Evolutionary conservation across 495 filamentous ascomycete genomes (phyloP).

Genomic region (Annulohypoxylon moriforme): DNA sequence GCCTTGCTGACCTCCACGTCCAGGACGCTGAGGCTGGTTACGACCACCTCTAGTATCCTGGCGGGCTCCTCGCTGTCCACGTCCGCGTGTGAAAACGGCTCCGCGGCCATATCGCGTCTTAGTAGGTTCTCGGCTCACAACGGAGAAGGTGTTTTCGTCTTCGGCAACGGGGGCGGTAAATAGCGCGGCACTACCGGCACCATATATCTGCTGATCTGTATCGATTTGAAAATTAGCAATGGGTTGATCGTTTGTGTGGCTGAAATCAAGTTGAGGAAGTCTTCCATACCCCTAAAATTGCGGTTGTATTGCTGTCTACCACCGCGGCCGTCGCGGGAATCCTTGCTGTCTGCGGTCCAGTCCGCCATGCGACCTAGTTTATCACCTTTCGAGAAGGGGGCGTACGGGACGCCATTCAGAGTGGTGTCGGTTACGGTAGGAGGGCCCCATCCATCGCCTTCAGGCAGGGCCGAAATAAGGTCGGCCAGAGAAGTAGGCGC

Average conservation of each 20-base stretch:
- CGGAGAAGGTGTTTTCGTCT: slow-evolving; percentile 96
- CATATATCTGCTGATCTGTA: slow-evolving; percentile 95
- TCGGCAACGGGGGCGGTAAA: slow-evolving; percentile 92
- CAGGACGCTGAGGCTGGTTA: slow-evolving; percentile 58
- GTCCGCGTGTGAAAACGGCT: slow-evolving; percentile 86
- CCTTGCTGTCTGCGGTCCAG: slow-evolving; percentile 96
- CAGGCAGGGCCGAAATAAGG: slow-evolving; percentile 67
- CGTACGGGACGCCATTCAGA: slow-evolving; percentile 93
- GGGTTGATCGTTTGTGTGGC: not conserved
- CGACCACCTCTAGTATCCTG: slow-evolving; percentile 79
- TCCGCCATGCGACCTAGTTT: slow-evolving; percentile 99
- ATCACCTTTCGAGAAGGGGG: slow-evolving; percentile 97
- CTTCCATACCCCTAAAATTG: slow-evolving; percentile 82
- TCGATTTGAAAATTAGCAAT: slow-evolving; percentile 25
- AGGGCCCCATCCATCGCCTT: slow-evolving; percentile 87
- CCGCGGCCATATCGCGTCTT: slow-evolving; percentile 91
- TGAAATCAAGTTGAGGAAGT: not conserved
- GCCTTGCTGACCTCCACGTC: slow-evolving; percentile 57
- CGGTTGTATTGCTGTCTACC: slow-evolving; percentile 89
- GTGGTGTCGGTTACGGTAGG: slow-evolving; percentile 82
- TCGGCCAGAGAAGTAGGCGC: slow-evolving; percentile 56
- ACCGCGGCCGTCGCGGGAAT: slow-evolving; percentile 76
- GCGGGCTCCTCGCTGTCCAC: slow-evolving; percentile 78
- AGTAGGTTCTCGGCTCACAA: slow-evolving; percentile 87
- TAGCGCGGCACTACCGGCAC: slow-evolving; percentile 84